A percentile compares a stretch with the other conserved stretches of the same genome.
phyloP scores from a whole-genome alignment of 495 filamentous ascomycete species.

The Cetradonia linearis region DNA sequence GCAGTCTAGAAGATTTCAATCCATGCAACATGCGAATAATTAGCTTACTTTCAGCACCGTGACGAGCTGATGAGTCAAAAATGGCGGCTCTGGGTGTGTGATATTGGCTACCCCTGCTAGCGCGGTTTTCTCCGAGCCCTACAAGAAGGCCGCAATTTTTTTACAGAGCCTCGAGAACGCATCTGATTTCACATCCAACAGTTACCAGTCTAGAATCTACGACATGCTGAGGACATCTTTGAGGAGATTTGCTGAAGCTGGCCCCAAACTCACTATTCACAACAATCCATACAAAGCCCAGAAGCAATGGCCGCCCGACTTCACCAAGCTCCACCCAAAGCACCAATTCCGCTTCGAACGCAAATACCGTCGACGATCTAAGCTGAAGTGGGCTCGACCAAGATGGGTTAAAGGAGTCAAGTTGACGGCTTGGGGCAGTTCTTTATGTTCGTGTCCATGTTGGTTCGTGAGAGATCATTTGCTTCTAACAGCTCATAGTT shows the following conservation, averaged over 20 bases:
- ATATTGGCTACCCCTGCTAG: conserved; percentile 11
- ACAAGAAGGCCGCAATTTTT: conserved; percentile 26
- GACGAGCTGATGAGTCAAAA: background rate
- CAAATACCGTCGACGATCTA: conserved; percentile 38
- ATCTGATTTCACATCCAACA: too few relatives aligned
- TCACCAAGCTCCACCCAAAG: conserved; percentile 63
- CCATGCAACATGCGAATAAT: conserved; percentile 9
- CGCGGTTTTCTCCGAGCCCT: background rate
- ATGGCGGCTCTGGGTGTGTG: background rate
- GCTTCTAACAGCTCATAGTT: conserved; percentile 34
- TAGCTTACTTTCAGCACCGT: background rate
- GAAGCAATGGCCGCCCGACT: conserved; percentile 86
- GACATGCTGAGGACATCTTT: conserved; percentile 7
- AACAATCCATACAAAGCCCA: conserved; percentile 64
- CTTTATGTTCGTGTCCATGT: conserved; percentile 45
- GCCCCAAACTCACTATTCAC: conserved; percentile 4
- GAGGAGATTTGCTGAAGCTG: conserved; percentile 7
- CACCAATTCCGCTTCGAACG: conserved; percentile 80
- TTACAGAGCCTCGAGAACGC: too few relatives aligned
- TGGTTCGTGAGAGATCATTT: background rate
- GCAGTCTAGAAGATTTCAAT: background rate
- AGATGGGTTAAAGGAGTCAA: conserved; percentile 61
- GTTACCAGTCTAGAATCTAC: too few relatives aligned
- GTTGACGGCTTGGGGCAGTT: conserved; percentile 57
- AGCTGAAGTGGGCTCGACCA: conserved; percentile 64